Percentiles rank a stretch among this genome's conserved stretches.
Conservation (phyloP, 2,329 filamentous ascomycete species). For the Arthroderma sp. region DNA sequence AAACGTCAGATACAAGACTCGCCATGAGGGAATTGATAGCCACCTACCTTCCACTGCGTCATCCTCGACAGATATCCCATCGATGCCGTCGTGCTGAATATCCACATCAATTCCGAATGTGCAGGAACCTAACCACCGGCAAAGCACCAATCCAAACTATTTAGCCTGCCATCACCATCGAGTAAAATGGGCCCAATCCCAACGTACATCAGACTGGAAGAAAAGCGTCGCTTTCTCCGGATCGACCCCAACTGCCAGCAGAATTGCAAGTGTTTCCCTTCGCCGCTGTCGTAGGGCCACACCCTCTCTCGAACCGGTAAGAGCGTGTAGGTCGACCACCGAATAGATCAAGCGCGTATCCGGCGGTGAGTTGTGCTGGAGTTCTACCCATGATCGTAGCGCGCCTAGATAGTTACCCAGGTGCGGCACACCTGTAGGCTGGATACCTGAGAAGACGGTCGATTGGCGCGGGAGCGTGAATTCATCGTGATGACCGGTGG, state of each 20-base stretch:
- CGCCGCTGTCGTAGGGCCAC: conserved; percentile 49
- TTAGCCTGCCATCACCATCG: background rate
- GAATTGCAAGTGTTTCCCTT: conserved; percentile 61
- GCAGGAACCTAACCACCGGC: conserved; percentile 45
- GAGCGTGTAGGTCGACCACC: conserved; percentile 85
- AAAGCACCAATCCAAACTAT: background rate
- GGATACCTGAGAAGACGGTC: conserved; percentile 87
- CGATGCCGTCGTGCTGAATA: conserved; percentile 78
- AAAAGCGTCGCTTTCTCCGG: conserved; percentile 68
- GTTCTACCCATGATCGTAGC: conserved; percentile 66
- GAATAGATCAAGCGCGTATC: conserved; percentile 62
- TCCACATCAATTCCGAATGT: conserved; percentile 93
- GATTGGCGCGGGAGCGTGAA: conserved; percentile 12
- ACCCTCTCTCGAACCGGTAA: conserved; percentile 62
- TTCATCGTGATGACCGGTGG: background rate
- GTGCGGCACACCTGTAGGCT: conserved; percentile 88
- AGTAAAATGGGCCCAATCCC: too few relatives aligned
- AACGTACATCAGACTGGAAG: conserved; percentile 59
- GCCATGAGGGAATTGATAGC: background rate
- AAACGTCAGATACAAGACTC: background rate
- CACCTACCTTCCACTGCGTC: conserved; percentile 90
- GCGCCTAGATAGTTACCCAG: conserved; percentile 92
- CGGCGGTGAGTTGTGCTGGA: conserved; percentile 47
- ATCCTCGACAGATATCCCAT: conserved; percentile 94
- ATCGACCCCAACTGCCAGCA: conserved; percentile 74